These are phyloP conservation scores for Yamadazyma pseudoaaseri DNA, from an alignment of 1,139 yeast genomes.

Conservation along the genomic window DNA sequence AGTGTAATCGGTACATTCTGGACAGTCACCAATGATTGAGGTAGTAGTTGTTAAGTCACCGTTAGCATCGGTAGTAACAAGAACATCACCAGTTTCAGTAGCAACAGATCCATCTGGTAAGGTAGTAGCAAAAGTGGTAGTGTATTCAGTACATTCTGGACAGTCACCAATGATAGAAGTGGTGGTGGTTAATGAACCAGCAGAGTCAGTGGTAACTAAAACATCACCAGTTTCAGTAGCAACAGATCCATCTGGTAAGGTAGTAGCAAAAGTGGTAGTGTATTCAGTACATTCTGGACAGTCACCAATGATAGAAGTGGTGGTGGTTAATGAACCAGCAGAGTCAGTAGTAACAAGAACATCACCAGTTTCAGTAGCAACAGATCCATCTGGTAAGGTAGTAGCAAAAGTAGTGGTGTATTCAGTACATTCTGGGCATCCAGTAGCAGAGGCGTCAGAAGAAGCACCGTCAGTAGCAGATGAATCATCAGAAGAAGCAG, in stretches of 20 bases:
- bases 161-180: constrained; percentile 6
- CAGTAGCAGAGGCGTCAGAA: constrained; percentile 8
- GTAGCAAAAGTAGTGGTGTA: constrained; percentile 15
- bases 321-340: constrained; percentile 9
- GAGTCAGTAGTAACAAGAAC: constrained; percentile 11
- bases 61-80: constrained; percentile 11
- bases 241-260: constrained; percentile 5
- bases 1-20: constrained; percentile 11
- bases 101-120: constrained; percentile 11
- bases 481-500: constrained; percentile 8
- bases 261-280: constrained; percentile 12
- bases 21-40: constrained; percentile 7
- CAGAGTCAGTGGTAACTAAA: constrained; percentile 9
- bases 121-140: constrained; percentile 18
- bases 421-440: constrained; percentile 11
- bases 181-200: constrained; percentile 6
- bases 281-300: constrained; percentile 12
- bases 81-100: constrained; percentile 13
- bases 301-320: constrained; percentile 5
- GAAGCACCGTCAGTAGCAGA: constrained; percentile 6
- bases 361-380: constrained; percentile 7
- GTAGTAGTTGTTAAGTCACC: constrained; percentile 4
- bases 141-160: constrained; percentile 17
- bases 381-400: constrained; percentile 8
- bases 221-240: constrained; percentile 7